A percentile compares a stretch with the other conserved stretches of the same genome.
phyloP scores from a whole-genome alignment of 2,329 filamentous ascomycete species.

The Massarina eburnea region DNA sequence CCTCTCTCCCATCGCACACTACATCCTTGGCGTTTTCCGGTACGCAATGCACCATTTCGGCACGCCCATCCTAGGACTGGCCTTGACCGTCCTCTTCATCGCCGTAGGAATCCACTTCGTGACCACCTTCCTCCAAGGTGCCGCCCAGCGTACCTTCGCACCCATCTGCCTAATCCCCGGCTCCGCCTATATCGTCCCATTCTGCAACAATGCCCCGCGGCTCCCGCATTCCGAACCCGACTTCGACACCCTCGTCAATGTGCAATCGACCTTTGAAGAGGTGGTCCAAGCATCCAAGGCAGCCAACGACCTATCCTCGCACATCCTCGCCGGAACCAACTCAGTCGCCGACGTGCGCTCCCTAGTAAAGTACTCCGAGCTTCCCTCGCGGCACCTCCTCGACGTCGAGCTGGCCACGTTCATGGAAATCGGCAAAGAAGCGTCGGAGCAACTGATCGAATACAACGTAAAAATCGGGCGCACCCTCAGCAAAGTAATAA shows the following conservation, averaged over 20 bases:
- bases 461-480: slow-evolving; percentile 78
- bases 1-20: slow-evolving; percentile 45
- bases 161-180: slow-evolving; percentile 73
- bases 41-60: slow-evolving; percentile 61
- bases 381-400: slow-evolving; percentile 70
- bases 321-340: slow-evolving; percentile 77
- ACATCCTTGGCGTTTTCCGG: slow-evolving; percentile 58
- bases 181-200: slow-evolving; percentile 62
- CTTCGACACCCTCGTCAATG: slow-evolving; percentile 73
- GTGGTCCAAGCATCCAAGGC: slow-evolving; percentile 69
- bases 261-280: slow-evolving; percentile 75
- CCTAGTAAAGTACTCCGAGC: slow-evolving; percentile 68
- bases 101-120: slow-evolving; percentile 61
- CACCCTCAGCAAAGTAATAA: slow-evolving; percentile 73
- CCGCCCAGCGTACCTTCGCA: slow-evolving; percentile 65
- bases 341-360: slow-evolving; percentile 74
- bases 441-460: slow-evolving; percentile 66
- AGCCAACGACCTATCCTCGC: slow-evolving; percentile 68
- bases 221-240: slow-evolving; percentile 46
- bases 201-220: slow-evolving; percentile 52
- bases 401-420: slow-evolving; percentile 76
- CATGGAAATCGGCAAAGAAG: slow-evolving; percentile 66
- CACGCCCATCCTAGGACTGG: slow-evolving; percentile 62
- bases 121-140: slow-evolving; percentile 61
- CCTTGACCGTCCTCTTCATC: slow-evolving; percentile 54